A percentile compares a stretch with the other conserved stretches of the same genome.
Evolutionary conservation across 495 filamentous ascomycete genomes (phyloP).

Genomic region (Pseudomonodictys pantanalensis): DNA sequence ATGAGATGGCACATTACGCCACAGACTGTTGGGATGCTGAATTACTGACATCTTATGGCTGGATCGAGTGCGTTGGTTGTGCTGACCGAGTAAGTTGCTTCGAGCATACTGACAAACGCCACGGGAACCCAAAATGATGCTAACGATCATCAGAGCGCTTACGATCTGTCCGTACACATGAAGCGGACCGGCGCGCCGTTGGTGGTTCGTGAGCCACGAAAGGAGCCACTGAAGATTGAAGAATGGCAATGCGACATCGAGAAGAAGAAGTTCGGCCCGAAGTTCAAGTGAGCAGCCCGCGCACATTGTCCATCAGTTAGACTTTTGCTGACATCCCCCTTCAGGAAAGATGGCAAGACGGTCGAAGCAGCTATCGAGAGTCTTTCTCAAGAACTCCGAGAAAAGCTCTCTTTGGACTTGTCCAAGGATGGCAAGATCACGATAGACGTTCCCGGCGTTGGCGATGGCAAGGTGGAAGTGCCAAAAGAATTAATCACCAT

Average conservation of each 20-base stretch:
- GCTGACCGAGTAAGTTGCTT: no score
- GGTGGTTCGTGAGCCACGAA: constrained; percentile 64
- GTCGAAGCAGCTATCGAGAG: constrained; percentile 67
- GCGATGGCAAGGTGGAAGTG: constrained; percentile 65
- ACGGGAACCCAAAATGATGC: no score
- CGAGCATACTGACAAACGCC: no score
- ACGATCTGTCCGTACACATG: constrained; percentile 74
- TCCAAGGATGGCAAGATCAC: constrained; percentile 63
- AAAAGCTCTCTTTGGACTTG: constrained; percentile 65
- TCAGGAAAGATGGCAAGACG: constrained; percentile 72
- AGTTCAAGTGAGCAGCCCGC: no score
- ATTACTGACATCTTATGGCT: constrained; percentile 72
- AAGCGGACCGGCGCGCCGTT: constrained; percentile 77
- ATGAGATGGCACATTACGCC: constrained; percentile 83
- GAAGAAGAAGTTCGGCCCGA: constrained; percentile 79
- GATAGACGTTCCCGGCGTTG: constrained; percentile 63
- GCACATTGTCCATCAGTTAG: no score
- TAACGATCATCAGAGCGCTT: no score
- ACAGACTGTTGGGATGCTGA: constrained; percentile 85
- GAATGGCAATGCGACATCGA: constrained; percentile 74
- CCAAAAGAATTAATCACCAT: constrained; percentile 67
- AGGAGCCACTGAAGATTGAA: constrained; percentile 65
- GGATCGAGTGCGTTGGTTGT: constrained; percentile 85
- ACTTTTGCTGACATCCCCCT: no score
- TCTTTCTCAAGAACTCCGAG: constrained; percentile 65